phyloP scores from a whole-genome alignment of 2,329 filamentous ascomycete species.

The Penicillium sp. region DNA sequence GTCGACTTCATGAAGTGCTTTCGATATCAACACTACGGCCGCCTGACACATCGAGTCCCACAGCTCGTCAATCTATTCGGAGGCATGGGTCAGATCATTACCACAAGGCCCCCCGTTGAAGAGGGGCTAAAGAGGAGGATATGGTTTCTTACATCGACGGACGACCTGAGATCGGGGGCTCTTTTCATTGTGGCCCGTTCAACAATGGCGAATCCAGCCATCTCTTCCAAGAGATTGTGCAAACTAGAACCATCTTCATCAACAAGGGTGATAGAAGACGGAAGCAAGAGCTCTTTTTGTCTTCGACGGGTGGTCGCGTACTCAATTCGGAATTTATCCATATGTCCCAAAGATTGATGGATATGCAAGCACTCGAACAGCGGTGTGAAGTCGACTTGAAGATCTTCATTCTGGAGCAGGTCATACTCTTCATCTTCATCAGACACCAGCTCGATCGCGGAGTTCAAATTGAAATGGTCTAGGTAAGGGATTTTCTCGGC shows the following conservation, averaged over 20 bases:
- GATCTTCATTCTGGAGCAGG: constrained; percentile 85
- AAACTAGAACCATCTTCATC: constrained; percentile 76
- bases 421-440: constrained; percentile 95
- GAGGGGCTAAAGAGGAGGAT: constrained; percentile 6
- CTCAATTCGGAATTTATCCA: constrained; percentile 78
- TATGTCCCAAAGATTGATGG: constrained; percentile 85
- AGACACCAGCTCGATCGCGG: constrained; percentile 85
- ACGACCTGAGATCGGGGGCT: constrained; percentile 69
- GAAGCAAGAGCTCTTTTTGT: constrained; percentile 84
- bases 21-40: constrained; percentile 71
- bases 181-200: constrained; percentile 88
- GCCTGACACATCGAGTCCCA: constrained; percentile 97
- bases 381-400: constrained; percentile 88
- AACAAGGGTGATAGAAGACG: constrained; percentile 63
- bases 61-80: constrained; percentile 72
- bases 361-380: constrained; percentile 94
- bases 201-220: constrained; percentile 92
- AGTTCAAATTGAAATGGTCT: constrained; percentile 81
- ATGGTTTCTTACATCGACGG: constrained; percentile 58
- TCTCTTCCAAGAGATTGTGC: constrained; percentile 85
- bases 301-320: constrained; percentile 84
- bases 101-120: neutral
- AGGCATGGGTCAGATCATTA: constrained; percentile 9
- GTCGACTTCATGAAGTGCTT: constrained; percentile 66
- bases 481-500: constrained; percentile 67